phyloP scores from a whole-genome alignment of 192 early-diverging fungal species.

The Coemansia sp. region DNA sequence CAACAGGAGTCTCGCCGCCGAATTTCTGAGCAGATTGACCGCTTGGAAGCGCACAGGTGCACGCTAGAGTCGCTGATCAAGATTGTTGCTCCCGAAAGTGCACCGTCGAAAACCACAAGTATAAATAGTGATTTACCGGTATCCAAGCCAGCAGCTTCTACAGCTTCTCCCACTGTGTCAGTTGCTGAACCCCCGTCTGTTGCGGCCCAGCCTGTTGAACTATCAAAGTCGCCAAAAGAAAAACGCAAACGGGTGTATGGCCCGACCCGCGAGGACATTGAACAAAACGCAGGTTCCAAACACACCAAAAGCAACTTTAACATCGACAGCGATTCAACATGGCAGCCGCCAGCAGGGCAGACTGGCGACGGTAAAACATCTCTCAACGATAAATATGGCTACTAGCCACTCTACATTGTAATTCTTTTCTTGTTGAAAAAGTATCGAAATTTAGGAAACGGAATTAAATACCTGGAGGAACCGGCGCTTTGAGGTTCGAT shows the following conservation, averaged over 20 bases:
- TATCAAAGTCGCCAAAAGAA: neutral
- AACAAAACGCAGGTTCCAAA: neutral
- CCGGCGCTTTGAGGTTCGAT: neutral
- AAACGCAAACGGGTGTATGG: constrained; percentile 18
- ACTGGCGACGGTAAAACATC: constrained; percentile 46
- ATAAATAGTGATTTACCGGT: too few species aligned
- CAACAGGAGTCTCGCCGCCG: constrained; percentile 40
- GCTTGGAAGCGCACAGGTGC: constrained; percentile 51
- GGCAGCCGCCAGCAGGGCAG: constrained; percentile 46
- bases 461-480: neutral
- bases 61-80: constrained; percentile 20
- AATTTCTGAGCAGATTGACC: constrained; percentile 46
- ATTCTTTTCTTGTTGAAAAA: neutral
- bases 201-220: neutral
- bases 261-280: constrained; percentile 12
- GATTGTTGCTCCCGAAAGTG: constrained; percentile 33
- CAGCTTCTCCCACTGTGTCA: neutral
- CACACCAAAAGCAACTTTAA: neutral
- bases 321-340: constrained; percentile 12
- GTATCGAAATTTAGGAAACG: neutral
- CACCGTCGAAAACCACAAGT: neutral
- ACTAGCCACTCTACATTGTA: constrained; percentile 10
- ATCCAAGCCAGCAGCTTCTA: neutral
- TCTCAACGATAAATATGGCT: constrained; percentile 50
- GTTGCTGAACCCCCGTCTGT: neutral